These are phyloP conservation scores for Candida glucosophila DNA, from an alignment of 1,139 yeast species.

Conservation along the genomic window DNA sequence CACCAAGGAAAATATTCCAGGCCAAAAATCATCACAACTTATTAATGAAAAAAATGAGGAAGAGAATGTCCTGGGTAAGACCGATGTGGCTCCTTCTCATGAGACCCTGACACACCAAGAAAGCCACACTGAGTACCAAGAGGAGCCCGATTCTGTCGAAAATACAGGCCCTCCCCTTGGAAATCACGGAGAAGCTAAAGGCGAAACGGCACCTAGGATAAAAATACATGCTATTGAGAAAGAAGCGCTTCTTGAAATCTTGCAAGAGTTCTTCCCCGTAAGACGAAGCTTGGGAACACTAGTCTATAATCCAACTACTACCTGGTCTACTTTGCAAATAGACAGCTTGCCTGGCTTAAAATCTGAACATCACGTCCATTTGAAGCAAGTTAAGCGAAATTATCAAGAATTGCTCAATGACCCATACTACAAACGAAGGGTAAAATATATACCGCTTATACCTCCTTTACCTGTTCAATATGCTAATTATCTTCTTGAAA, in stretches of 20 bases:
- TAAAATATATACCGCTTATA: conserved; percentile 29
- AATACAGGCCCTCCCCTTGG: no score
- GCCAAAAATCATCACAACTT: no score
- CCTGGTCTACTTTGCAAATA: conserved; percentile 35
- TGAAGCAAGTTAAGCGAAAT: conserved; percentile 20
- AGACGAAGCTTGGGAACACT: conserved; percentile 53
- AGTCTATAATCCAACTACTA: conserved; percentile 49
- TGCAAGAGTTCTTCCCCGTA: conserved; percentile 36
- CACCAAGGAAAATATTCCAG: conserved; percentile 1
- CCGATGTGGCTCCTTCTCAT: no score
- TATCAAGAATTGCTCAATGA: conserved; percentile 18
- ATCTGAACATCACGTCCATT: conserved; percentile 23
- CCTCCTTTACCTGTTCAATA: conserved; percentile 44
- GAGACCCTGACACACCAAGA: no score
- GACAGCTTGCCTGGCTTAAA: conserved; percentile 28
- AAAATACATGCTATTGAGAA: conserved; percentile 22
- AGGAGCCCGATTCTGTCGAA: no score
- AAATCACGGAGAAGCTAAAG: no score
- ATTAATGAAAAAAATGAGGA: conserved; percentile 1
- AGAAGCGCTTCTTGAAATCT: conserved; percentile 35
- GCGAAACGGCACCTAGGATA: not conserved
- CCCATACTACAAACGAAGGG: conserved; percentile 7
- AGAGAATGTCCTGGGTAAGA: no score
- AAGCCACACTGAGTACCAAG: no score
- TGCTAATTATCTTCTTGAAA: conserved; percentile 53